Evolutionary conservation across 2,329 filamentous ascomycete genomes (phyloP).

Genomic region (Escovopsis sp.): DNA sequence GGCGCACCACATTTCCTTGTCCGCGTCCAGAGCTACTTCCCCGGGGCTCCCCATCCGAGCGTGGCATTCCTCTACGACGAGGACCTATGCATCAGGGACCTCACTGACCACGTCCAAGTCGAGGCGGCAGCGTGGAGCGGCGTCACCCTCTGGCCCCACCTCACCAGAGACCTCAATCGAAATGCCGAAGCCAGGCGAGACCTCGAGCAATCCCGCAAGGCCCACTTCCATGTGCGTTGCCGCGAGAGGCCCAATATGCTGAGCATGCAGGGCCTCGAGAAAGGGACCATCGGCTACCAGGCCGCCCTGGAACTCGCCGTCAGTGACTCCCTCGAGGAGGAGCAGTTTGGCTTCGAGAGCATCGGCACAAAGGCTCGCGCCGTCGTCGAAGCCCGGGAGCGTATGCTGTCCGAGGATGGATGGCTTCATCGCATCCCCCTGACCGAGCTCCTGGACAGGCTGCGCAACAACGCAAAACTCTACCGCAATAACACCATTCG

Average conservation of each 20-base stretch:
- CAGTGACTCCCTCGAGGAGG: slow-evolving; percentile 48
- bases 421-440: slow-evolving; percentile 43
- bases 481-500: slow-evolving; percentile 39
- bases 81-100: slow-evolving; percentile 43
- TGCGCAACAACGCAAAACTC: slow-evolving; percentile 40
- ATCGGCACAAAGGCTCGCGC: slow-evolving; percentile 38
- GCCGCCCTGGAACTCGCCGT: slow-evolving; percentile 52
- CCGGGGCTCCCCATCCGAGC: slow-evolving; percentile 44
- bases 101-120: slow-evolving; percentile 50
- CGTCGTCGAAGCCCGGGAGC: slow-evolving; percentile 43
- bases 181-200: slow-evolving; percentile 28
- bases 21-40: slow-evolving; percentile 43
- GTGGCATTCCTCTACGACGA: slow-evolving; percentile 56
- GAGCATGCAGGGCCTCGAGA: slow-evolving; percentile 56
- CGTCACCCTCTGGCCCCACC: slow-evolving; percentile 48
- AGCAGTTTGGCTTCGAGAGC: slow-evolving; percentile 45
- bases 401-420: slow-evolving; percentile 37
- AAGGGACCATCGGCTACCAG: slow-evolving; percentile 54
- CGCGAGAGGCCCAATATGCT: slow-evolving; percentile 56
- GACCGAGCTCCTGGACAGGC: slow-evolving; percentile 40
- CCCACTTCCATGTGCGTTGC: slow-evolving; percentile 44
- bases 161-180: slow-evolving; percentile 36
- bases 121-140: slow-evolving; percentile 49
- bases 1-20: slow-evolving; percentile 62
- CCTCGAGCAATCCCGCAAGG: slow-evolving; percentile 29